These are phyloP conservation scores for Aurantiochytrium sp. DNA, from an alignment of 108 stramenopile genomes.

Conservation along the genomic window DNA sequence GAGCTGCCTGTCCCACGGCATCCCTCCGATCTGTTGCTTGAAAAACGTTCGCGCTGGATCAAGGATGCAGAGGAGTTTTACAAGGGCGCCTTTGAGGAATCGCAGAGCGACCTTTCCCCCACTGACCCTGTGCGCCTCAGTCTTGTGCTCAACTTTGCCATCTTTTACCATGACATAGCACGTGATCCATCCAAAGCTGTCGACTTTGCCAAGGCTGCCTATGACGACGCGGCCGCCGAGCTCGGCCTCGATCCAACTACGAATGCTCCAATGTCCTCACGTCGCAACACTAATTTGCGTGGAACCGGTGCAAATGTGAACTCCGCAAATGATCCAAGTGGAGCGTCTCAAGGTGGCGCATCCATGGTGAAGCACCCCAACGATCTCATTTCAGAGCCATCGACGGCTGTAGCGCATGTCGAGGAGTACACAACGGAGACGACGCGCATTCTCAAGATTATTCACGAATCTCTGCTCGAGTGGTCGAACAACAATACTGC, in stretches of 20 bases:
- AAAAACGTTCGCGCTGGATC: background rate
- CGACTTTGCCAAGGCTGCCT: background rate
- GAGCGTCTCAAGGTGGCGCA: too few relatives aligned
- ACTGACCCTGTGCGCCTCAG: background rate
- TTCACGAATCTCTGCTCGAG: too few relatives aligned
- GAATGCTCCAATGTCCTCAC: background rate
- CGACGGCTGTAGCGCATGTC: too few relatives aligned
- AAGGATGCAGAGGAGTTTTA: background rate
- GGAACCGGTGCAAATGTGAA: too few relatives aligned
- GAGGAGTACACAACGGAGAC: too few relatives aligned
- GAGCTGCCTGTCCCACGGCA: background rate
- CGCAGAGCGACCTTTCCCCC: conserved; percentile 1
- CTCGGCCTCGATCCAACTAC: background rate
- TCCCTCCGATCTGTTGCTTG: background rate
- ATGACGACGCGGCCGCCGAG: conserved; percentile 3
- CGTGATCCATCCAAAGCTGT: background rate
- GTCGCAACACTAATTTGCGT: too few relatives aligned
- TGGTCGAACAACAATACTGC: too few relatives aligned
- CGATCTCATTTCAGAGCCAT: too few relatives aligned
- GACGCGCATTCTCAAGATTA: too few relatives aligned
- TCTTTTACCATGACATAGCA: background rate
- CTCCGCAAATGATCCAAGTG: too few relatives aligned
- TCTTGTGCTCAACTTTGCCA: background rate
- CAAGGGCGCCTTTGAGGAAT: background rate
- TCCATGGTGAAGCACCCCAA: too few relatives aligned